phyloP scores from a whole-genome alignment of 208 protist genomes.

The Crithidia bombi region DNA sequence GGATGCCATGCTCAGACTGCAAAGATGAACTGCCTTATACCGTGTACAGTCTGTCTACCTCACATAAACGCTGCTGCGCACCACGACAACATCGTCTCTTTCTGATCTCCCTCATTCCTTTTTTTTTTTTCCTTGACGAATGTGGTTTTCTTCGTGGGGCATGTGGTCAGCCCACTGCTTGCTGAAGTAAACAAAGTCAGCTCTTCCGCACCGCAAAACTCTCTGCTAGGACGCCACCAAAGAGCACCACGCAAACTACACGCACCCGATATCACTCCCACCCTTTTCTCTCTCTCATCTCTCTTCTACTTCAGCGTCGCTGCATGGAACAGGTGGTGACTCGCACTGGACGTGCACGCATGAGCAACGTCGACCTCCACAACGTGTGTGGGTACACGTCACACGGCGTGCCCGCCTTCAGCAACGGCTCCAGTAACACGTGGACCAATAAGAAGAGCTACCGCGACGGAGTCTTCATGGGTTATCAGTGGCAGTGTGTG shows the following conservation, averaged over 20 bases:
- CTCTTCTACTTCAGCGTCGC: background rate
- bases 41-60: too few species aligned
- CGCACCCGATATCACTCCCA: too few species aligned
- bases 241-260: background rate
- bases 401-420: slow-evolving; percentile 69
- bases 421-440: slow-evolving; percentile 60
- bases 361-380: slow-evolving; percentile 37
- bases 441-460: slow-evolving; percentile 58
- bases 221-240: background rate
- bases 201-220: background rate
- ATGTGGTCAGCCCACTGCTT: too few species aligned
- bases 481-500: slow-evolving; percentile 89
- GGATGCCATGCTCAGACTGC: too few species aligned
- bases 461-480: slow-evolving; percentile 66
- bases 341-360: background rate
- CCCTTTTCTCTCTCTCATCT: too few species aligned
- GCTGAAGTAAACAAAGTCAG: too few species aligned
- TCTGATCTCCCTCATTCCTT: background rate
- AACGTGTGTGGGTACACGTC: slow-evolving; percentile 59
- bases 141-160: slow-evolving; percentile 26
- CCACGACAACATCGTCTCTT: background rate
- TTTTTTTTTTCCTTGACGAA: slow-evolving; percentile 12
- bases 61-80: too few species aligned
- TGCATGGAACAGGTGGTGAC: background rate
- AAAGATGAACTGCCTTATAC: too few species aligned